phyloP scores from a whole-genome alignment of 306 rosid species.

The Trifolium subterraneum region DNA sequence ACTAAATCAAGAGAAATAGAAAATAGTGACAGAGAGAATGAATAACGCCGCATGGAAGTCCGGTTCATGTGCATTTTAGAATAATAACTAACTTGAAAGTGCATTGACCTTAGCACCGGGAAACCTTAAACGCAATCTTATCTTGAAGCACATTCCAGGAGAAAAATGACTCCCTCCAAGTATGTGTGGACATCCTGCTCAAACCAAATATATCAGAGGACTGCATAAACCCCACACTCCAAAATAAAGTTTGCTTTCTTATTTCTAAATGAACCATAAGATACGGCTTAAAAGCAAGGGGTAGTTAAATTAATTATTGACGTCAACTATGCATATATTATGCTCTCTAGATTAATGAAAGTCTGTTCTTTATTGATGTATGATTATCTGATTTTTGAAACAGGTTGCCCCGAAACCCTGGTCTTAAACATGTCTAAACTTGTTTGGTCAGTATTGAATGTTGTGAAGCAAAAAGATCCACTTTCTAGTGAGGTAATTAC shows the following conservation, averaged over 20 bases:
- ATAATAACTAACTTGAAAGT: constrained; percentile 11
- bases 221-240: constrained; percentile 28
- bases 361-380: constrained; percentile 25
- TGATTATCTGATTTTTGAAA: constrained; percentile 33
- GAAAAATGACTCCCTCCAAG: constrained; percentile 11
- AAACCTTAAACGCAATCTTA: constrained; percentile 22
- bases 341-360: constrained; percentile 3
- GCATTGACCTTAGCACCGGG: constrained; percentile 2
- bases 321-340: constrained; percentile 9
- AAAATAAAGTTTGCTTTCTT: constrained; percentile 20
- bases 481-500: constrained; percentile 95
- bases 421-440: constrained; percentile 86
- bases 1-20: constrained; percentile 22
- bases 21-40: constrained; percentile 18
- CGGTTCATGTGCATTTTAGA: constrained; percentile 28
- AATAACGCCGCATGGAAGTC: constrained; percentile 26
- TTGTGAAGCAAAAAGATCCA: constrained; percentile 83
- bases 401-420: constrained; percentile 95
- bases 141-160: constrained; percentile 24
- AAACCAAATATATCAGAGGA: constrained; percentile 27
- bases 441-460: constrained; percentile 80
- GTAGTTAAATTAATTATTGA: constrained; percentile 16
- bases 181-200: constrained; percentile 10
- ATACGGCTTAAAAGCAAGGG: constrained; percentile 25
- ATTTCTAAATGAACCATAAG: constrained; percentile 35